Evolutionary conservation across 2,329 filamentous ascomycete species (phyloP).

Genomic region (Colletotrichum sp.): DNA sequence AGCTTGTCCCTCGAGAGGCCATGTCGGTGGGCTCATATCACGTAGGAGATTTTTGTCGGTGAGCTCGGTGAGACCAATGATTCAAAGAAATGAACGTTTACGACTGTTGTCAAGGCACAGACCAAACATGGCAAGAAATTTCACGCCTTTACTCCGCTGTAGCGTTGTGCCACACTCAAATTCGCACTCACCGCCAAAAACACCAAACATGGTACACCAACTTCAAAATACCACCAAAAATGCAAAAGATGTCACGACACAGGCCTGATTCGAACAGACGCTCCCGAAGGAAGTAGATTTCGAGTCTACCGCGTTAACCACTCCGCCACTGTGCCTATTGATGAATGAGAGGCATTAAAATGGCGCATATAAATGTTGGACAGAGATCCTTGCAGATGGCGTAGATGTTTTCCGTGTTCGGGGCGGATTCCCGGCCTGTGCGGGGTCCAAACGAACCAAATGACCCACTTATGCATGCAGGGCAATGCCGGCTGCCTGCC

Average conservation of each 20-base stretch:
- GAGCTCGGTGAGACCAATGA: neutral
- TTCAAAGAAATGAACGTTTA: rapidly evolving
- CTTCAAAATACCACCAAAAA: neutral
- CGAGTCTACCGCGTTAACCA: neutral
- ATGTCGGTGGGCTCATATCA: neutral
- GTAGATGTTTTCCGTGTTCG: neutral
- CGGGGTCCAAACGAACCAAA: neutral
- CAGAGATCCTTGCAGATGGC: neutral
- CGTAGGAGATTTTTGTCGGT: neutral
- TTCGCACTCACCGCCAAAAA: neutral
- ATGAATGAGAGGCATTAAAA: rapidly evolving
- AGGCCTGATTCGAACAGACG: neutral
- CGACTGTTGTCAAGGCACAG: neutral
- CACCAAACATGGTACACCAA: neutral
- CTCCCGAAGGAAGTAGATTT: neutral
- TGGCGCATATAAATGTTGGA: rapidly evolving
- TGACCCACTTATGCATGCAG: neutral
- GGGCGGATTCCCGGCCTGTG: neutral
- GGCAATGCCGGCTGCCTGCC: neutral
- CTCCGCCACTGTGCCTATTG: neutral
- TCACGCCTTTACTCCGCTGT: neutral
- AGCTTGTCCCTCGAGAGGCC: neutral
- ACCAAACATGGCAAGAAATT: neutral
- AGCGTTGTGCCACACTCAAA: neutral
- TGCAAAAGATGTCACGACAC: neutral